Evolutionary conservation across 139 green algal species (phyloP), one percentile per base, ranked within the genome.

Genomic region (Micractinium conductrix): DNA sequence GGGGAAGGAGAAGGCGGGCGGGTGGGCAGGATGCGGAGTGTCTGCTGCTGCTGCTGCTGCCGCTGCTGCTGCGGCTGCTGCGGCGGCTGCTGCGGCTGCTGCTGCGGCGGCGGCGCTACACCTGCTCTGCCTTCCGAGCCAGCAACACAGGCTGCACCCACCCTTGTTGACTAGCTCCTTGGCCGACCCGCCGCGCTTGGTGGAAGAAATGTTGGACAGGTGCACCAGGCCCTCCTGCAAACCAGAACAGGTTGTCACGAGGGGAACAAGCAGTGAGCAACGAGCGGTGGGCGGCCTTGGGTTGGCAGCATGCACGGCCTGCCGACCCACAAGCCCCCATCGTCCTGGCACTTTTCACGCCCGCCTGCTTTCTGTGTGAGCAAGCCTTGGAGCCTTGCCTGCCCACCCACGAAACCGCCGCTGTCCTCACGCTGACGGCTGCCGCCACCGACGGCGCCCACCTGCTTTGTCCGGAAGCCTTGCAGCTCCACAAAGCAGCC

Each of bases 401-500:
- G 4, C 28, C 62, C 62, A 69, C 35, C 4, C 22, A 38, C 62
- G 10, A 69, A n/a, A 30, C 26, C 62, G 37, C 7, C 63, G 9
- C 30, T 14, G 19, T 62, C 26, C 53, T 22, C 5, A 22, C 2
- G 19, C 53, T 62, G 53, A 19, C 53, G 5, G 19, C 10, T 16
- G 8, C 53, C n/a, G n/a, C 53, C 53, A 22, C 38, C 0, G 38
- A 50, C 14, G 8, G 24, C 26, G 9, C 70, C 26, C 43, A 58
- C 72, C 72, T 84, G 88, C 83, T 90, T 93, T 10, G 78, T 65
- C 12, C 82, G 68, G 70, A 97, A 92, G 62, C 93, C 92, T 28
- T 80, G 50, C 70, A 99, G 90, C 91, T 98, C 94, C 78, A 99
- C 96, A 87, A 99, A 99, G 89, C 91, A 96, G 17, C 97, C 97